Conservation (phyloP, 139 green algal genomes). For the Tetraselmis striata region DNA sequence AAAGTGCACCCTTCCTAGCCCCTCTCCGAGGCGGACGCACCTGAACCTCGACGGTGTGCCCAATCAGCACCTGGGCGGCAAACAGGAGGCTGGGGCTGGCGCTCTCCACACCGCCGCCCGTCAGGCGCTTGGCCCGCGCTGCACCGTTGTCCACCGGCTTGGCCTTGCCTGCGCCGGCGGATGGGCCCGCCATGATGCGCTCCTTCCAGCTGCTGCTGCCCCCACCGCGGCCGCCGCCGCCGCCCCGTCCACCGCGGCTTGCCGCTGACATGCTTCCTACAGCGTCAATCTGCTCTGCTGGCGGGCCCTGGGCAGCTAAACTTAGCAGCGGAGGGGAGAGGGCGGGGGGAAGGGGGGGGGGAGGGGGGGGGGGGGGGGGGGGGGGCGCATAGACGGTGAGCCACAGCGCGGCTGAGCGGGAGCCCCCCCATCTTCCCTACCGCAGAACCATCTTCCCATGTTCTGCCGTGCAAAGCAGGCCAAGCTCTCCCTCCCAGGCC, state of each 20-base stretch:
- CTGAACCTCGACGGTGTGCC: conserved; percentile 60
- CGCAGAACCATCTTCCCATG: no score
- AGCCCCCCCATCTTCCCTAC: no score
- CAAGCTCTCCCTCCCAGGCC: no score
- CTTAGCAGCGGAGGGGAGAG: no score
- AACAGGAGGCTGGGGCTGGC: conserved; percentile 20
- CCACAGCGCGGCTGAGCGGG: no score
- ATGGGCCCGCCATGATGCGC: not conserved
- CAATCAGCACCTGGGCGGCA: conserved; percentile 49
- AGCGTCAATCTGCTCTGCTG: not conserved
- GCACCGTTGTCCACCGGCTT: not conserved
- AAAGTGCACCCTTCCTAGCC: no score
- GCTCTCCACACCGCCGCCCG: not conserved
- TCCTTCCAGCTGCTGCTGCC: not conserved
- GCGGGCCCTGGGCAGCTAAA: not conserved
- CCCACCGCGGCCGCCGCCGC: not conserved
- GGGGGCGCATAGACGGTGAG: no score
- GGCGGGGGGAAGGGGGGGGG: no score
- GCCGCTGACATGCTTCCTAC: not conserved
- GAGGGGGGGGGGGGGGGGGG: no score
- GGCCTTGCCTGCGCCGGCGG: no score
- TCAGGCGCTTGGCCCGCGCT: not conserved
- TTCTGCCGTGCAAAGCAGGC: no score
- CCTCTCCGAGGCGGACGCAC: no score
- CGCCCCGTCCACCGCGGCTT: not conserved